phyloP scores from a whole-genome alignment of 345 rosid genomes.

The Bruguiera parviflora region DNA sequence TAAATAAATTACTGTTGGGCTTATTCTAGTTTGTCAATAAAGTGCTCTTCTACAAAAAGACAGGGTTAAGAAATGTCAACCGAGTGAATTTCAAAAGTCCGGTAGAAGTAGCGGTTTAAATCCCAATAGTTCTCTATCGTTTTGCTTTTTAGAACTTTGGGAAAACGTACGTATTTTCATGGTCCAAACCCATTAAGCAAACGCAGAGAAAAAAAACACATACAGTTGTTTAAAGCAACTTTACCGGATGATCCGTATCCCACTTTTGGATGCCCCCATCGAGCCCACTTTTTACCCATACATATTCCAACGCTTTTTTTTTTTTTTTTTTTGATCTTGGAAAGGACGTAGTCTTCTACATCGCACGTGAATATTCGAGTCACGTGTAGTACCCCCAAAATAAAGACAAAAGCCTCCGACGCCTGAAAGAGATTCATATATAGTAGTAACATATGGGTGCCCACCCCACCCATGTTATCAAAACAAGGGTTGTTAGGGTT shows the following conservation, averaged over 20 bases:
- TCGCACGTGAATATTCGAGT: slow-evolving; percentile 33
- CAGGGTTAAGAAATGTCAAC: slow-evolving; percentile 25
- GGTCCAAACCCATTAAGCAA: slow-evolving; percentile 31
- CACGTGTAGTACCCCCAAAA: slow-evolving; percentile 30
- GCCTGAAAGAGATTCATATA: not conserved
- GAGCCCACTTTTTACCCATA: not conserved
- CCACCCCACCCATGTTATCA: slow-evolving; percentile 3
- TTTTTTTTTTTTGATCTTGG: slow-evolving; percentile 1
- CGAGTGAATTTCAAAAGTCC: slow-evolving; percentile 19
- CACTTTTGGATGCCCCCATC: slow-evolving; percentile 33
- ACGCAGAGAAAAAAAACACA: slow-evolving; percentile 3
- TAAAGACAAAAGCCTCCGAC: slow-evolving; percentile 19
- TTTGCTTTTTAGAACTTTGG: not conserved
- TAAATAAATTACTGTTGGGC: not conserved
- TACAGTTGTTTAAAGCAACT: slow-evolving; percentile 31
- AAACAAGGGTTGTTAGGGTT: slow-evolving; percentile 35
- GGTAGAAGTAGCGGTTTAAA: slow-evolving; percentile 23
- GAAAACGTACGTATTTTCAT: not conserved
- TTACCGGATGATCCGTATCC: slow-evolving; percentile 41
- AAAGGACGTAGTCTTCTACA: slow-evolving; percentile 29
- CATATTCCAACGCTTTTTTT: not conserved
- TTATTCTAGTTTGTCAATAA: slow-evolving; percentile 17
- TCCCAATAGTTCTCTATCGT: slow-evolving; percentile 1
- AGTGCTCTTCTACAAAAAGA: slow-evolving; percentile 17
- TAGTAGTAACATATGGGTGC: too few relatives aligned